Percentiles rank a stretch among this genome's conserved stretches.
These are phyloP conservation scores for Chlorella sp. DNA, from an alignment of 139 green algal species.

Conservation along the genomic window DNA sequence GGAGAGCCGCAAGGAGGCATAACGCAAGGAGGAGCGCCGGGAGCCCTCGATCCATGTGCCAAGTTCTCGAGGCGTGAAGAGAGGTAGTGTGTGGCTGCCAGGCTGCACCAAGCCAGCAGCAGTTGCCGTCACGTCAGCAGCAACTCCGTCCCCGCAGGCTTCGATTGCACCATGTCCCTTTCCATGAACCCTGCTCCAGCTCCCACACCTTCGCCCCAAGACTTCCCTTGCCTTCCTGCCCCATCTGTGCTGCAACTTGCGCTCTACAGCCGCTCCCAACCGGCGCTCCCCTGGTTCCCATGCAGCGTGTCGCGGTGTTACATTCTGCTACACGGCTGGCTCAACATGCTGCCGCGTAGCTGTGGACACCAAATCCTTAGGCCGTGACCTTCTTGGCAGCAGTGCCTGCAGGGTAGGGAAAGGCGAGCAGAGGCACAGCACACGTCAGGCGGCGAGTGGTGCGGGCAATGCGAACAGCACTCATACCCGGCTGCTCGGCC, in stretches of 20 bases:
- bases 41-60: too few species aligned
- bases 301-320: background rate
- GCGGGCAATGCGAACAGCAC: background rate
- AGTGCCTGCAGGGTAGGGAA: constrained; percentile 4
- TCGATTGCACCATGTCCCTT: background rate
- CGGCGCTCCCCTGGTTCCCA: too few species aligned
- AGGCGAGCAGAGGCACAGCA: background rate
- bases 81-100: too few species aligned
- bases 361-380: background rate
- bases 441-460: background rate
- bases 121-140: too few species aligned
- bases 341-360: background rate
- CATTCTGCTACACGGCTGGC: background rate
- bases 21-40: too few species aligned
- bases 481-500: too few species aligned
- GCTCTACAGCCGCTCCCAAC: too few species aligned
- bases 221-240: background rate
- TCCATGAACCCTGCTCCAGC: background rate
- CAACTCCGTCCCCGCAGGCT: background rate
- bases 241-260: background rate
- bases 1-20: too few species aligned
- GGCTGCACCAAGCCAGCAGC: too few species aligned
- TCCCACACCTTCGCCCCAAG: background rate
- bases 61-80: too few species aligned
- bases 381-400: constrained; percentile 26